Percentiles rank a stretch among this genome's conserved stretches.
Evolutionary conservation across 176 grass and related monocot species (phyloP).

Genomic region (Oryza glumipatula): DNA sequence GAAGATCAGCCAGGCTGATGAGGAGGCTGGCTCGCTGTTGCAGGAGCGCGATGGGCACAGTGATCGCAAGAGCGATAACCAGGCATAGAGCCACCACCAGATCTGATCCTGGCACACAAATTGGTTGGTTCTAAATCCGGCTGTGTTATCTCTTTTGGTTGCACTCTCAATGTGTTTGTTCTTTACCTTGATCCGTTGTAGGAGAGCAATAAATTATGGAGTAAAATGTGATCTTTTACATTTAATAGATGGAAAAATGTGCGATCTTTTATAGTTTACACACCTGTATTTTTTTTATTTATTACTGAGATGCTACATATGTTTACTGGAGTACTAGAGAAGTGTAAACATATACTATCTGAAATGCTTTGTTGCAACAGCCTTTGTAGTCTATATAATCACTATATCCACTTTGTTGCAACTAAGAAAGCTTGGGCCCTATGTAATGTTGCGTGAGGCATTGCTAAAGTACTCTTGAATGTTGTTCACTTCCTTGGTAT

Average conservation of each 20-base stretch:
- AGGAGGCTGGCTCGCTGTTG: conserved; percentile 75
- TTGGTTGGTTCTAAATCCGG: conserved; percentile 48
- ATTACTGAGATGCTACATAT: background rate
- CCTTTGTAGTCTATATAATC: background rate
- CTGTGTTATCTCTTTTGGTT: conserved; percentile 6
- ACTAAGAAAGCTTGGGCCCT: background rate
- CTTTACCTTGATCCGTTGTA: conserved; percentile 20
- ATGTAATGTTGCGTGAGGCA: background rate
- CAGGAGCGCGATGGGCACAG: conserved; percentile 57
- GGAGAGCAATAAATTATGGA: background rate
- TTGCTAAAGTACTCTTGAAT: background rate
- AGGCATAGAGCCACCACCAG: conserved; percentile 51
- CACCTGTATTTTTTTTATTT: background rate
- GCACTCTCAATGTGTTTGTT: conserved; percentile 2
- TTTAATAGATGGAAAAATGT: background rate
- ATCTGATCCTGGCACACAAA: conserved; percentile 30
- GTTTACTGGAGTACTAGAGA: background rate
- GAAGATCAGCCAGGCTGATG: conserved; percentile 57
- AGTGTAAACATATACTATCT: background rate
- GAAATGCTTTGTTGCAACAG: conserved; percentile 15
- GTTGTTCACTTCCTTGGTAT: background rate
- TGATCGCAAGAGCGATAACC: conserved; percentile 73
- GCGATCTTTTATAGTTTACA: background rate
- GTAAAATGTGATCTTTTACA: conserved; percentile 13
- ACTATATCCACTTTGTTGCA: background rate